Evolutionary conservation across 2,329 filamentous ascomycete genomes (phyloP).

Genomic region (Pseudogymnoascus sp.): DNA sequence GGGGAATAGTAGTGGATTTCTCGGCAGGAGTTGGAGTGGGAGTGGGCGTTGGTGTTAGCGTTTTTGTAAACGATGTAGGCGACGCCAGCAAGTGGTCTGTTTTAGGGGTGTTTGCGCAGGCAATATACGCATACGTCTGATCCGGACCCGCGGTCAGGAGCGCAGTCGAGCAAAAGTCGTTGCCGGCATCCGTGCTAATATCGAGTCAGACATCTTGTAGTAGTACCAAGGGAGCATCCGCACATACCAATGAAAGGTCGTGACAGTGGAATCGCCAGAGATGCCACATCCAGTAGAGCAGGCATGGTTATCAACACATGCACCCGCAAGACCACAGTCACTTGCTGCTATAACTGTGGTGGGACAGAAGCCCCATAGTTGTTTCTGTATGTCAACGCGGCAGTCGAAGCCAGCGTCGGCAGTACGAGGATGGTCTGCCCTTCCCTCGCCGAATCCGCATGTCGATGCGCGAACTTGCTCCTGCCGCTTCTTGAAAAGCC

Average conservation of each 20-base stretch:
- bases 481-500: neutral
- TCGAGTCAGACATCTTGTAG: neutral
- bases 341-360: constrained; percentile 28
- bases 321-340: constrained; percentile 32
- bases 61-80: neutral
- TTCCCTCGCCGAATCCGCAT: constrained; percentile 28
- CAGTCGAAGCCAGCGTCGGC: constrained; percentile 30
- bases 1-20: neutral
- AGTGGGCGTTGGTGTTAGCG: neutral
- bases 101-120: constrained; percentile 22
- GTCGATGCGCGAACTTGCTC: constrained; percentile 12
- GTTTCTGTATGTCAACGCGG: constrained; percentile 28
- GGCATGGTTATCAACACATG: constrained; percentile 27
- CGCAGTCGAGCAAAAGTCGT: constrained; percentile 28
- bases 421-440: constrained; percentile 24
- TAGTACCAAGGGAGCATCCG: constrained; percentile 27
- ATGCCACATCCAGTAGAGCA: constrained; percentile 30
- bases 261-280: constrained; percentile 18
- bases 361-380: constrained; percentile 34
- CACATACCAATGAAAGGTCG: constrained; percentile 19
- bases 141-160: constrained; percentile 27
- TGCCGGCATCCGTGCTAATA: constrained; percentile 12
- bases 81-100: constrained; percentile 9
- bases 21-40: neutral
- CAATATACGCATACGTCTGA: constrained; percentile 30